Evolutionary conservation across 192 early-diverging fungal genomes (phyloP).

Genomic region (Backusella parvicylindrica): DNA sequence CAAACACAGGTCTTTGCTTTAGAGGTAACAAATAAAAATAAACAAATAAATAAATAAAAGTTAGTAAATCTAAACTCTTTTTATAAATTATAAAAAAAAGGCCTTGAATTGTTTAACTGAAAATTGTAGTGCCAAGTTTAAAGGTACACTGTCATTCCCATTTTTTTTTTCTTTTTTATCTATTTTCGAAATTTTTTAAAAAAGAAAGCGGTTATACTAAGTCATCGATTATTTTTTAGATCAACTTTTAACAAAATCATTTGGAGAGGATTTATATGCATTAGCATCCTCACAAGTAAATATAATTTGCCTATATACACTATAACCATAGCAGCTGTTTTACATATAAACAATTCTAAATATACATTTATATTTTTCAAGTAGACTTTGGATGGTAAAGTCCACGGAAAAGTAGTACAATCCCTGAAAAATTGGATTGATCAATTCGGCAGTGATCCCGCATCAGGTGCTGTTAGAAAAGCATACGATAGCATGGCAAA

Average conservation of each 20-base stretch:
- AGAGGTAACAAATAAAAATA: slow-evolving; percentile 18
- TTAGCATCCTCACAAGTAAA: slow-evolving; percentile 23
- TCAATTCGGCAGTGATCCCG: slow-evolving; percentile 22
- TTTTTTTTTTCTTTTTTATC: slow-evolving; percentile 3
- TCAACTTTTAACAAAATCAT: slow-evolving; percentile 30
- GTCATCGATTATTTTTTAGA: slow-evolving; percentile 1
- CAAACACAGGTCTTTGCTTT: slow-evolving; percentile 27
- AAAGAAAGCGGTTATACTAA: no score
- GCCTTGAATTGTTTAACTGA: slow-evolving; percentile 28
- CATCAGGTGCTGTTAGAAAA: slow-evolving; percentile 14
- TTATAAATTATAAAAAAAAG: not conserved
- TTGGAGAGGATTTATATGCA: slow-evolving; percentile 26
- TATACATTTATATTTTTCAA: not conserved
- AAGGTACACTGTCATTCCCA: not conserved
- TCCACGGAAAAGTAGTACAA: slow-evolving; percentile 22
- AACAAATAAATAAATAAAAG: not conserved
- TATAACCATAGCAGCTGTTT: not conserved
- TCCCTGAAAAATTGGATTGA: slow-evolving; percentile 26
- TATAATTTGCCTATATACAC: not conserved
- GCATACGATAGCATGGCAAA: slow-evolving; percentile 19
- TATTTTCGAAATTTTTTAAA: not conserved
- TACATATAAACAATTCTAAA: not conserved
- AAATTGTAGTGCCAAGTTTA: slow-evolving; percentile 24
- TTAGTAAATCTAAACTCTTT: not conserved
- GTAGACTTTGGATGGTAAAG: slow-evolving; percentile 20